Conservation (phyloP, 345 rosid genomes). For the Hibiscus trionum region DNA sequence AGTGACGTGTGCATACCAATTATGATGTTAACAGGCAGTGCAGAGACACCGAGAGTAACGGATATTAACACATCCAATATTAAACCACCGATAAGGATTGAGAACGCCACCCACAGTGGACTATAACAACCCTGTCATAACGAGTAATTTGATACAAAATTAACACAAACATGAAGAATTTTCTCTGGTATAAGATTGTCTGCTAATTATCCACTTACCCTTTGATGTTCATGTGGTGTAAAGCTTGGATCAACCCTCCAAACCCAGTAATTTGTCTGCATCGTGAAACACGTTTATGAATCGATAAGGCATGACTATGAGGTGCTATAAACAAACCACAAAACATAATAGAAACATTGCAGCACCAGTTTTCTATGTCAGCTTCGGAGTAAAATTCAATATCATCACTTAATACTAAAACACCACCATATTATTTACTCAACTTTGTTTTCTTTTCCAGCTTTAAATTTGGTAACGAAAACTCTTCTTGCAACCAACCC, state of each 20-base stretch:
- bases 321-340: neutral
- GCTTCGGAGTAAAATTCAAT: conserved; percentile 3
- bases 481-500: neutral
- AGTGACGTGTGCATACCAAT: conserved; percentile 37
- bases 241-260: conserved; percentile 72
- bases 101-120: conserved; percentile 92
- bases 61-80: conserved; percentile 84
- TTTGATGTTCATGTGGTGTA: conserved; percentile 47
- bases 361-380: neutral
- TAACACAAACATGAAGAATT: neutral
- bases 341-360: neutral
- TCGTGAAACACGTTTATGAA: conserved; percentile 11
- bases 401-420: neutral
- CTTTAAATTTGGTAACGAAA: neutral
- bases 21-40: conserved; percentile 83
- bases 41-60: conserved; percentile 75
- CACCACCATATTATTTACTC: neutral
- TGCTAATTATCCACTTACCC: conserved; percentile 35
- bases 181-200: neutral
- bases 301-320: neutral
- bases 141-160: conserved; percentile 5
- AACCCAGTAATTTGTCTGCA: conserved; percentile 69
- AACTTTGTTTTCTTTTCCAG: neutral
- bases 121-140: conserved; percentile 60
- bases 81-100: conserved; percentile 74